Evolutionary conservation across 2,329 filamentous ascomycete genomes (phyloP), one percentile per base, ranked within the genome.

Genomic region (Trichoderma koningiopsis): DNA sequence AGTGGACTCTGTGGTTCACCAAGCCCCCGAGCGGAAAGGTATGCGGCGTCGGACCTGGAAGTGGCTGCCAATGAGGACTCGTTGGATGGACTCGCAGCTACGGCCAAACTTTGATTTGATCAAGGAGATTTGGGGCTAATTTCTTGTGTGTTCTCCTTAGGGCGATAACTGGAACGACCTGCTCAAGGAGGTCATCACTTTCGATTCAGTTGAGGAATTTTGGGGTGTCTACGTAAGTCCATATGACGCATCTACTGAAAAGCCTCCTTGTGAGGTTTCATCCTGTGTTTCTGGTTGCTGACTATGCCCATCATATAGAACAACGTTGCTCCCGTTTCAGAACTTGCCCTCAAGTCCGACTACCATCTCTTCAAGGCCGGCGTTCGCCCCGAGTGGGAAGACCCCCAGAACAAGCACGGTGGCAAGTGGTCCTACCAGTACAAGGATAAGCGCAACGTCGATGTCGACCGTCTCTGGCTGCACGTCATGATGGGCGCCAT

Each of bases 351-450:
- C 79, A 99, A 99, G 86, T 97, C 96, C 78, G 96, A 99, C 82
- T 99, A 99, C 84, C 96, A 99, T 79, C 92, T 99, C 56, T 99
- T 99, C 91, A 99, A 99, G 87, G 91, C 91, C 76, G 94, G 94
- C 73, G 93, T 99, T 72, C 93, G 96, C 73, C 96, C 96, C 43
- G 96, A 99, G 83, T 99, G 96, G 96, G 96, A 99, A 83, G 96
- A 99, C 80, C 87, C 89, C 31, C 94, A 98, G 85, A 99, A 99
- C 86, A 99, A 98, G 88, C 94, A 98, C 81, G 96, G 96, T 76
- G 96, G 96, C 83, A 97, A 97, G 84, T 99, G 96, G 96, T 94
- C 95, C 31, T 98, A 96, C 84, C 91, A 93, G 77, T 97, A 97
- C 90, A 97, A 96, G 86, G 93, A 97, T 76, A 97, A 97, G 88